phyloP scores from a whole-genome alignment of 768 basidiomycete genomes.

The Pulveroboletus sp. region DNA sequence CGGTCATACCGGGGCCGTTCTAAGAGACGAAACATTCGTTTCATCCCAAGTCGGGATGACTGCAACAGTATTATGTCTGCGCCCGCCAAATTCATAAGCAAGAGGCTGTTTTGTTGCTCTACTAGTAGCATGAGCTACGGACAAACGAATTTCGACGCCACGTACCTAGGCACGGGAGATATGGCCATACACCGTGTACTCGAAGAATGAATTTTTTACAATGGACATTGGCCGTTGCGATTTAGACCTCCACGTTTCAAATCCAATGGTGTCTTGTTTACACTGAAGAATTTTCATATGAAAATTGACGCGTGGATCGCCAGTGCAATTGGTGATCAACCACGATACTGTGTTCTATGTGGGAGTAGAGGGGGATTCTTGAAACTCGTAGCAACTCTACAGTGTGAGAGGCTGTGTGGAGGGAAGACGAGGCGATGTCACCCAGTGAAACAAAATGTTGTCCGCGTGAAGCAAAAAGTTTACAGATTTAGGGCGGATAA shows the following conservation, averaged over 20 bases:
- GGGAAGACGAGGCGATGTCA: neutral
- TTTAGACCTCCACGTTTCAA: neutral
- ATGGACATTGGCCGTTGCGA: neutral
- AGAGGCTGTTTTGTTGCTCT: neutral
- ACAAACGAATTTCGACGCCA: neutral
- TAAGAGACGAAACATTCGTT: slow-evolving; percentile 18
- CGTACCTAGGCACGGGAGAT: neutral
- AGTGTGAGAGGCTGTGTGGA: neutral
- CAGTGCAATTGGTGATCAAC: neutral
- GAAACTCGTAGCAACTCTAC: neutral
- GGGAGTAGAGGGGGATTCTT: neutral
- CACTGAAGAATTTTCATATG: neutral
- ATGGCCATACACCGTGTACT: neutral
- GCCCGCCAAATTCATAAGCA: neutral
- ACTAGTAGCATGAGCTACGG: neutral
- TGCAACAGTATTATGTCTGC: neutral
- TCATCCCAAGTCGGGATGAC: slow-evolving; percentile 4
- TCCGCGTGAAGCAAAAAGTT: neutral
- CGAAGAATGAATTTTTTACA: neutral
- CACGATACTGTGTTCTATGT: neutral
- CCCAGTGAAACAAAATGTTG: slow-evolving; percentile 3
- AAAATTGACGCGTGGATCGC: neutral
- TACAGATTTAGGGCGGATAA: neutral
- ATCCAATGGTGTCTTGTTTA: too few species aligned
- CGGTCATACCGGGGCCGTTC: neutral